Evolutionary conservation across 768 basidiomycete genomes (phyloP).

Genomic region (Floccularia luteovirens): DNA sequence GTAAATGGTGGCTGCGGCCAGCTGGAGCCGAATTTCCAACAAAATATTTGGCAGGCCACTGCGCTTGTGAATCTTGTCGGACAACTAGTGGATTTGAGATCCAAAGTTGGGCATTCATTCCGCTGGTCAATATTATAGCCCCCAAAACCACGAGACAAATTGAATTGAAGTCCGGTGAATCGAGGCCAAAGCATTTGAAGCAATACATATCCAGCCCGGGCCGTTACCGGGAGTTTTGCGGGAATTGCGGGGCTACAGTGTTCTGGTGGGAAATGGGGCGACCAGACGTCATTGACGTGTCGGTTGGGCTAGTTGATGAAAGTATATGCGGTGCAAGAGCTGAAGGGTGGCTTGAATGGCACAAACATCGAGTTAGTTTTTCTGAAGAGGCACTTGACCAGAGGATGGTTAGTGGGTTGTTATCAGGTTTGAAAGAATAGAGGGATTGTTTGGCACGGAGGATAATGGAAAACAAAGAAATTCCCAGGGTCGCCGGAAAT

Average conservation of each 20-base stretch:
- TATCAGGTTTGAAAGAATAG: conserved; percentile 7
- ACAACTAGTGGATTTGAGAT: conserved; percentile 18
- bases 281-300: conserved; percentile 15
- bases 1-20: conserved; percentile 22
- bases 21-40: conserved; percentile 8
- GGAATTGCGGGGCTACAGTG: conserved; percentile 20
- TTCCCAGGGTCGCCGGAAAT: too few species aligned
- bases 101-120: conserved; percentile 20
- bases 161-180: conserved; percentile 6
- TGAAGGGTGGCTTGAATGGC: conserved; percentile 11
- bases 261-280: conserved; percentile 18
- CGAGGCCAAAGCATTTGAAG: conserved; percentile 13
- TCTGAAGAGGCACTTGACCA: conserved; percentile 10
- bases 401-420: conserved; percentile 4
- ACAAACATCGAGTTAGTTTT: conserved; percentile 9
- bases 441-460: conserved; percentile 6
- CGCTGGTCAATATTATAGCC: conserved; percentile 17
- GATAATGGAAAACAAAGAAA: too few species aligned
- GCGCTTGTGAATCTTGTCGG: conserved; percentile 19
- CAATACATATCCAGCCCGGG: conserved; percentile 16
- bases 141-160: conserved; percentile 8
- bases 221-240: conserved; percentile 18
- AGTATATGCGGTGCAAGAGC: conserved; percentile 10
- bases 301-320: conserved; percentile 12
- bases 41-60: conserved; percentile 21